A percentile compares a stretch with the other conserved stretches of the same genome.
Conservation (phyloP, 805 yeast genomes). For the Saccharomycopsis lassenensis region DNA sequence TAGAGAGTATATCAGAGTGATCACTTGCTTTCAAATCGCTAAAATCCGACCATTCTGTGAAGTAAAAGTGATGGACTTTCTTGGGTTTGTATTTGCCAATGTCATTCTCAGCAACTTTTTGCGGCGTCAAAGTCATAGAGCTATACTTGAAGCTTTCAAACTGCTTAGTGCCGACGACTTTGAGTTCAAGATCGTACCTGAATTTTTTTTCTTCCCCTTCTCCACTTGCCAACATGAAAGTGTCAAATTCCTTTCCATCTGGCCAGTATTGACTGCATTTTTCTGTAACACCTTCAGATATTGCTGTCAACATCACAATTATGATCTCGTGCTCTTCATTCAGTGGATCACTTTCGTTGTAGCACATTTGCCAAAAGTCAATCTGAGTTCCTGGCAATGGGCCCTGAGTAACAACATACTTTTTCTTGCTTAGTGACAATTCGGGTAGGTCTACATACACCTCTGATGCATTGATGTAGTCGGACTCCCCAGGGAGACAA, state of each 20-base stretch:
- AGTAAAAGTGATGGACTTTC: conserved; percentile 52
- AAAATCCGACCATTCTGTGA: conserved; percentile 78
- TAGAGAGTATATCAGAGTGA: conserved; percentile 35
- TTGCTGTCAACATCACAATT: conserved; percentile 66
- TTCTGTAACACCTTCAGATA: conserved; percentile 54
- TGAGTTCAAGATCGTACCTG: conserved; percentile 7
- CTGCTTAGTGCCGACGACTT: background rate
- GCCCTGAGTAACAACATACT: conserved; percentile 68
- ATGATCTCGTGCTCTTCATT: conserved; percentile 41
- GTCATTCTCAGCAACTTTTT: no score
- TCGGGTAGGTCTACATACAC: conserved; percentile 29
- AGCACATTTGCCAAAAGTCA: conserved; percentile 86
- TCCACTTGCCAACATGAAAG: conserved; percentile 4
- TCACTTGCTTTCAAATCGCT: conserved; percentile 45
- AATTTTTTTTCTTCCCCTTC: conserved; percentile 11
- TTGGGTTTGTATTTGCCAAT: conserved; percentile 17
- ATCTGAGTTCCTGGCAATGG: conserved; percentile 64
- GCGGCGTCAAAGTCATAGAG: no score
- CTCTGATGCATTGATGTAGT: conserved; percentile 83
- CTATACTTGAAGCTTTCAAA: conserved; percentile 4
- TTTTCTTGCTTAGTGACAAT: conserved; percentile 8
- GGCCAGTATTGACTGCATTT: conserved; percentile 84
- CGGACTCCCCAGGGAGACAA: conserved; percentile 27
- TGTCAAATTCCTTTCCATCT: conserved; percentile 29
- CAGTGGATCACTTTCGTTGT: conserved; percentile 44